Evolutionary conservation across 768 basidiomycete species (phyloP), one percentile per base, ranked within the genome.

Genomic region (Lactarius deliciosus): DNA sequence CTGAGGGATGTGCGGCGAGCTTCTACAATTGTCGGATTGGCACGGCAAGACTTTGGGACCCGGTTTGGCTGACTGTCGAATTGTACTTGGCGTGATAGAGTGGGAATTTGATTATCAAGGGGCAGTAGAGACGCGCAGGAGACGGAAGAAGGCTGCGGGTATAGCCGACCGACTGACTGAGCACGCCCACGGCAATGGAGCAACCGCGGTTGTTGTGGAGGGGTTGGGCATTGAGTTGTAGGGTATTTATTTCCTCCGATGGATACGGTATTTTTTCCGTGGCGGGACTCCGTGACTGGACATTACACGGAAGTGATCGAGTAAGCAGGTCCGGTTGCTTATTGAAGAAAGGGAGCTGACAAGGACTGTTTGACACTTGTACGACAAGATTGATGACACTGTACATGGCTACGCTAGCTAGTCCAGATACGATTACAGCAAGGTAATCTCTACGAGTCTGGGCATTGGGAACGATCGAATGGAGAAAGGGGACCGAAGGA

Each of bases 401-500:
- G 34, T 36, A 36, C 36, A 36, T 36, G 36, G 36, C 11, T 38
- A 13, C 3, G 8, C 11, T n/a, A 34, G 34, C 34, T 34, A 34
- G n/a, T 22, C 1, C 22, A 50, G 47, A 50, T 50, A 25, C 11
- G 47, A 22, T 5, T 5, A 22, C 10, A 1, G 28, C 28, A 2
- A 30, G 11, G 47, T 22, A 50, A 50, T 50, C 47, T 50, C 9
- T 22, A 10, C 5, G n/a, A 34, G 34, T 50, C 10, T 50, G 22
- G n/a, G 22, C 1, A 22, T 50, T 50, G 7, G 28, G 32, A 30
- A 20, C 15, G 55, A 16, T 56, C 18, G 20, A 56, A 34, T 56
- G 55, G 43, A 47, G 36, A 13, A 41, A 43, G n/a, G 40, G 32
- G 38, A 50, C 50, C 60, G 55, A 65, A 34, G 54, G 7, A 25